Evolutionary conservation across 1,139 yeast genomes (phyloP).

Genomic region (Yamadazyma pseudoaaseri): DNA sequence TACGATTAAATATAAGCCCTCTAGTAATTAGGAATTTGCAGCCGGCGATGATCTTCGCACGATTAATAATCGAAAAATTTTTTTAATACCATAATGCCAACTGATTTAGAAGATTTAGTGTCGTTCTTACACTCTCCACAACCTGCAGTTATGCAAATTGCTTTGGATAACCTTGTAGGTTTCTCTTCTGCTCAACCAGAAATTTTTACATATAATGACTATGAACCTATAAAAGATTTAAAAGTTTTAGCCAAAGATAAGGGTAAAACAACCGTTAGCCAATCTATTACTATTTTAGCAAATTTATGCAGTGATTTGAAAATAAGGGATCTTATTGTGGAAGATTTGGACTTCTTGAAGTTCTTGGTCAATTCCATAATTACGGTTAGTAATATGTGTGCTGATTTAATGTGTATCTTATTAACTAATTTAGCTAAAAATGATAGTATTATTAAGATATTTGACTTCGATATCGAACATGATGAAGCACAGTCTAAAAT

Average conservation of each 20-base stretch:
- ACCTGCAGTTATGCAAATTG: slow-evolving; percentile 80
- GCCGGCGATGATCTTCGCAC: slow-evolving; percentile 4
- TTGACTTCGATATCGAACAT: slow-evolving; percentile 45
- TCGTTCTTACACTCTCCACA: slow-evolving; percentile 81
- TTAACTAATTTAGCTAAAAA: slow-evolving; percentile 83
- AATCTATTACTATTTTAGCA: slow-evolving; percentile 77
- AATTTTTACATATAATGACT: slow-evolving; percentile 70
- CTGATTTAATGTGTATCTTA: slow-evolving; percentile 82
- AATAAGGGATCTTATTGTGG: slow-evolving; percentile 63
- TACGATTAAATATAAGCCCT: slow-evolving; percentile 2
- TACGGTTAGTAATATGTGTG: slow-evolving; percentile 58
- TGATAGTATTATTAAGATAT: slow-evolving; percentile 57
- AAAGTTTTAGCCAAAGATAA: slow-evolving; percentile 53
- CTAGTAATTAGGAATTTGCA: too few relatives aligned
- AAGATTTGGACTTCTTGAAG: slow-evolving; percentile 60
- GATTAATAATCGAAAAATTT: slow-evolving; percentile 4
- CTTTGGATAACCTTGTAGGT: slow-evolving; percentile 81
- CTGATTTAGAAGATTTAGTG: slow-evolving; percentile 69
- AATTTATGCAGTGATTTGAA: slow-evolving; percentile 73
- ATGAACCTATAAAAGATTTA: slow-evolving; percentile 72
- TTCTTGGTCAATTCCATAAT: slow-evolving; percentile 54
- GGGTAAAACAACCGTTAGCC: slow-evolving; percentile 56
- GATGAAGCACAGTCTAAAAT: slow-evolving; percentile 29
- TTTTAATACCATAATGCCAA: slow-evolving; percentile 43
- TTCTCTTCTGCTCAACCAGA: slow-evolving; percentile 71